Conservation (phyloP, 2,329 filamentous ascomycete species). For the Bimuria novae-zelandiae region DNA sequence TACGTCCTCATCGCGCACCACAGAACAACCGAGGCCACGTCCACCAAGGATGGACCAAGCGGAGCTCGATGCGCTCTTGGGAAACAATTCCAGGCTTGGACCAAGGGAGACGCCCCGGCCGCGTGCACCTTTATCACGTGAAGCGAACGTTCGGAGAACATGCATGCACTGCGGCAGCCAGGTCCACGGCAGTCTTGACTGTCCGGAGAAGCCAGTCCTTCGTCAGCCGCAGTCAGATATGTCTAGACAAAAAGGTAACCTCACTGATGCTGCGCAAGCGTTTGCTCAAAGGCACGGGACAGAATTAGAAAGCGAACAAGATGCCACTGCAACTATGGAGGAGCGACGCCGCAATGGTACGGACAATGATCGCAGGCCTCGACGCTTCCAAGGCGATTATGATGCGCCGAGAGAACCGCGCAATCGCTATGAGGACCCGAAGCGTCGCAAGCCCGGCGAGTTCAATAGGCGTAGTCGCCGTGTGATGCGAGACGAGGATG, state of each 20-base stretch:
- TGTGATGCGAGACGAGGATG: constrained; percentile 28
- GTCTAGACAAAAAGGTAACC: constrained; percentile 7
- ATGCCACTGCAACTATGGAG: constrained; percentile 14
- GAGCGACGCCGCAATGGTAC: constrained; percentile 24
- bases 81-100: constrained; percentile 13
- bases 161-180: constrained; percentile 38
- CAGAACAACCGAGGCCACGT: constrained; percentile 8
- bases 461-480: constrained; percentile 20
- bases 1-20: constrained; percentile 3
- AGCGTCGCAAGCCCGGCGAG: constrained; percentile 26
- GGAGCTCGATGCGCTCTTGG: constrained; percentile 34
- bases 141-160: constrained; percentile 26
- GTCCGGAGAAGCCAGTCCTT: constrained; percentile 32
- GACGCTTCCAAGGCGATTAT: constrained; percentile 31
- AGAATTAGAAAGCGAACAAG: constrained; percentile 19
- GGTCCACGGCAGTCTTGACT: constrained; percentile 30
- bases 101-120: constrained; percentile 13
- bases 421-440: constrained; percentile 40
- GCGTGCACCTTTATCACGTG: constrained; percentile 30
- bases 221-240: constrained; percentile 17
- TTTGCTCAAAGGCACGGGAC: constrained; percentile 28
- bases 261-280: constrained; percentile 34
- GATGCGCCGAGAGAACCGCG: constrained; percentile 20
- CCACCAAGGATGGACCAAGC: constrained; percentile 32
- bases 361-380: constrained; percentile 29